A percentile compares a stretch with the other conserved stretches of the same genome.
phyloP scores from a whole-genome alignment of 805 yeast genomes.

The Candida xyloterini region DNA sequence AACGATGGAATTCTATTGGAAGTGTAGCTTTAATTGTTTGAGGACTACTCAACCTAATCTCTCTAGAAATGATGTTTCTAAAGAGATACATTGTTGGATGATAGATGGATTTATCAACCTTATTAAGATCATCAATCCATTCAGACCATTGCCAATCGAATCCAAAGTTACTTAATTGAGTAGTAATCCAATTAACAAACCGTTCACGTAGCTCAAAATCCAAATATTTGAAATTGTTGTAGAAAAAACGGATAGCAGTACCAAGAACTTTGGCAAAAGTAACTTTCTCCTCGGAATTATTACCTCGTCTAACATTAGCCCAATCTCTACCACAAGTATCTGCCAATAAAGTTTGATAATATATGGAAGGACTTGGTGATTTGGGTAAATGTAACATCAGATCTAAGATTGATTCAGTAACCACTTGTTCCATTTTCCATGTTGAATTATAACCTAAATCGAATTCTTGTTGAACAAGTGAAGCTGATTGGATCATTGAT shows the following conservation, averaged over 20 bases:
- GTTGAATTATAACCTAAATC: slow-evolving; percentile 50
- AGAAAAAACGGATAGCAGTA: slow-evolving; percentile 81
- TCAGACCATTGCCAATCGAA: slow-evolving; percentile 98
- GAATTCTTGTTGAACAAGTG: slow-evolving; percentile 39
- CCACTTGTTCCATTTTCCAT: slow-evolving; percentile 88
- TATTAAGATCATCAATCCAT: slow-evolving; percentile 67
- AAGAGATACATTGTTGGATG: slow-evolving; percentile 77
- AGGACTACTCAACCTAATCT: slow-evolving; percentile 76
- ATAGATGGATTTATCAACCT: slow-evolving; percentile 43
- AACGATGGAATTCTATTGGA: slow-evolving; percentile 52
- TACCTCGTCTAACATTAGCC: slow-evolving; percentile 34
- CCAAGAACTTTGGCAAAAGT: slow-evolving; percentile 94
- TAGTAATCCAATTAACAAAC: slow-evolving; percentile 86
- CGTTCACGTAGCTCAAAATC: slow-evolving; percentile 76
- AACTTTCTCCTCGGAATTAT: slow-evolving; percentile 29
- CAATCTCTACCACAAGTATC: slow-evolving; percentile 85
- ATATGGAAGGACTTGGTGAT: slow-evolving; percentile 64
- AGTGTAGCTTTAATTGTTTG: slow-evolving; percentile 70
- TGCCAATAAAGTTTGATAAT: slow-evolving; percentile 79
- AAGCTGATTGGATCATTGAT: slow-evolving; percentile 31
- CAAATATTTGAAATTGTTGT: slow-evolving; percentile 57
- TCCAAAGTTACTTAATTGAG: slow-evolving; percentile 89
- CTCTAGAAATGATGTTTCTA: slow-evolving; percentile 76
- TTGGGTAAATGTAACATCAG: slow-evolving; percentile 74
- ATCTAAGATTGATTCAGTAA: slow-evolving; percentile 76